Conservation (phyloP, 495 filamentous ascomycete species). For the Talaromyces proteolyticus region DNA sequence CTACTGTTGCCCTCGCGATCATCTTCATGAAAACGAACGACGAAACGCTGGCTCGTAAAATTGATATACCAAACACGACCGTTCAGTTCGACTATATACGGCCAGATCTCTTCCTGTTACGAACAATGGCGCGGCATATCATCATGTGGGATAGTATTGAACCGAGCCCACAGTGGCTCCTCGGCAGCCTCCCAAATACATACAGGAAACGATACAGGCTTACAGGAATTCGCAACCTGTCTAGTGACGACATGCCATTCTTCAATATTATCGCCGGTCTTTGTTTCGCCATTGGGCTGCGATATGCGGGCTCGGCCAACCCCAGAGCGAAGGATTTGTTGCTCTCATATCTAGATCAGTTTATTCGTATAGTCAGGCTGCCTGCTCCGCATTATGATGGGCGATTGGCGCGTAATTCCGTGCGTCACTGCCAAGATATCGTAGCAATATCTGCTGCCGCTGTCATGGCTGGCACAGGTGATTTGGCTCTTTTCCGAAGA, state of each 20-base stretch:
- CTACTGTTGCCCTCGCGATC: conserved; percentile 82
- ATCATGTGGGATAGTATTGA: conserved; percentile 89
- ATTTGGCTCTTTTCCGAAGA: conserved; percentile 81
- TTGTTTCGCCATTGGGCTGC: conserved; percentile 77
- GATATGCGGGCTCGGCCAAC: conserved; percentile 80
- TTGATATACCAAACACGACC: conserved; percentile 84
- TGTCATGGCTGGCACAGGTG: conserved; percentile 94
- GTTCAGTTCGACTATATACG: conserved; percentile 92
- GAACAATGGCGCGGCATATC: conserved; percentile 83
- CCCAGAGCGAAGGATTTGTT: conserved; percentile 69
- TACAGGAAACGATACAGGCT: conserved; percentile 55
- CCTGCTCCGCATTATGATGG: conserved; percentile 70
- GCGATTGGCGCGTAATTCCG: conserved; percentile 72
- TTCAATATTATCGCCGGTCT: conserved; percentile 89
- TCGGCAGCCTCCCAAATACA: conserved; percentile 59
- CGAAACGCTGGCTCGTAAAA: conserved; percentile 78
- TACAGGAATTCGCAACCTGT: conserved; percentile 45
- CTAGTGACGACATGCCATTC: conserved; percentile 79
- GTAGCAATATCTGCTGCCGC: conserved; percentile 74
- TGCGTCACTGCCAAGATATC: conserved; percentile 84
- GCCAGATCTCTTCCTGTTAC: conserved; percentile 85
- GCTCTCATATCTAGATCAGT: conserved; percentile 77
- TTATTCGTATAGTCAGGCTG: conserved; percentile 70
- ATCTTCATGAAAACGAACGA: conserved; percentile 98
- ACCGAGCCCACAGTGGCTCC: conserved; percentile 67